A percentile compares a stretch with the other conserved stretches of the same genome.
phyloP scores from a whole-genome alignment of 1,284 basidiomycete species.

The Irpex sp. region DNA sequence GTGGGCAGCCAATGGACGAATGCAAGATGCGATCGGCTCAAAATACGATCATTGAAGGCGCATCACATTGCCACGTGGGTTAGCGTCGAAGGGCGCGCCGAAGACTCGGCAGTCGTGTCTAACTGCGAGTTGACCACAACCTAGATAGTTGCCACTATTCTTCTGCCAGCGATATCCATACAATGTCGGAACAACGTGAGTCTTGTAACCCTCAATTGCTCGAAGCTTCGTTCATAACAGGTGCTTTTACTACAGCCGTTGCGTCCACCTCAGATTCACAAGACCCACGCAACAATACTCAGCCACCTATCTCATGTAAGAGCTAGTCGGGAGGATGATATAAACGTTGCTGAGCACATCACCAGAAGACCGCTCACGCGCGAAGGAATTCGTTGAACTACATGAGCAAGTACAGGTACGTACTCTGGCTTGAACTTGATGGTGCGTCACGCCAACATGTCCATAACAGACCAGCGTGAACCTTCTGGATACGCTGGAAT shows the following conservation, averaged over 20 bases:
- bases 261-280: background rate
- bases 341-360: constrained; percentile 8
- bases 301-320: background rate
- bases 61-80: background rate
- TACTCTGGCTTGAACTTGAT: constrained; percentile 4
- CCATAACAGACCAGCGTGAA: constrained; percentile 61
- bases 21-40: background rate
- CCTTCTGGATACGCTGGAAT: constrained; percentile 81
- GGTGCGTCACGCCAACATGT: constrained; percentile 7
- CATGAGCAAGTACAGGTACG: constrained; percentile 75
- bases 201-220: background rate
- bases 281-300: background rate
- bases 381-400: constrained; percentile 76
- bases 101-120: background rate
- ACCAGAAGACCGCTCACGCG: constrained; percentile 30
- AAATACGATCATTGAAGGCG: background rate
- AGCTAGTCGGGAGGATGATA: background rate
- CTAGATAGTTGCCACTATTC: too few relatives aligned
- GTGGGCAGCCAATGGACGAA: background rate
- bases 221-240: background rate
- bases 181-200: background rate
- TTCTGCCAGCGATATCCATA: background rate
- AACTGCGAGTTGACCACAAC: background rate
- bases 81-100: background rate
- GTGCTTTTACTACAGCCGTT: background rate